These are phyloP conservation scores for Byssoonygena ceratinophila DNA, from an alignment of 2,329 filamentous ascomycete species.

Conservation along the genomic window DNA sequence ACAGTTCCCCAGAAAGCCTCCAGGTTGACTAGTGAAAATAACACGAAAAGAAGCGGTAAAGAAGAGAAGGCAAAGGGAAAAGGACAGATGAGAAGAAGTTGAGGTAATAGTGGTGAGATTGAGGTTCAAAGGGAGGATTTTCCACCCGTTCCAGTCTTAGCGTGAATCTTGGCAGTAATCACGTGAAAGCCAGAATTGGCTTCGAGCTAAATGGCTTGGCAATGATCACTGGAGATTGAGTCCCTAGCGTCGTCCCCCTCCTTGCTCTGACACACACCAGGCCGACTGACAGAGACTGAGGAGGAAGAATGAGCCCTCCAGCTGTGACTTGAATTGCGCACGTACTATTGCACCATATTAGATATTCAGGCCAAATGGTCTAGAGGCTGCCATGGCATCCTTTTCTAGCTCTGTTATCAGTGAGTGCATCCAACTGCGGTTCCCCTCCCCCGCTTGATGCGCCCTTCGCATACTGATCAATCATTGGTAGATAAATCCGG, in stretches of 20 bases:
- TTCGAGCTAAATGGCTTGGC: slow-evolving; percentile 19
- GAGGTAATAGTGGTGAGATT: slow-evolving; percentile 18
- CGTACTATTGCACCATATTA: no score
- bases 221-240: background rate
- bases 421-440: slow-evolving; percentile 22
- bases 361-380: background rate
- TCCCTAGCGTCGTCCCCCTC: background rate
- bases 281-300: background rate
- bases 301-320: background rate
- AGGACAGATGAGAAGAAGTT: slow-evolving; percentile 20
- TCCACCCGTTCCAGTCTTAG: slow-evolving; percentile 23
- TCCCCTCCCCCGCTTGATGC: background rate
- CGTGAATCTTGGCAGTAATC: slow-evolving; percentile 24
- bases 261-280: background rate
- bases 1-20: background rate
- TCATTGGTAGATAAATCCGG: slow-evolving; percentile 48
- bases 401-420: slow-evolving; percentile 47
- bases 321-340: no score
- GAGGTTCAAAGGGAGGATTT: slow-evolving; percentile 32
- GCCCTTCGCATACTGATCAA: slow-evolving; percentile 10
- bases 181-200: slow-evolving; percentile 28
- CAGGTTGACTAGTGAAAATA: background rate
- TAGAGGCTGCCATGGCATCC: slow-evolving; percentile 32
- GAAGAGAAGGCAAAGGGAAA: background rate
- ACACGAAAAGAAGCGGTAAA: background rate